Base-by-base conservation (phyloP, 345 rosid species). In the Excoecaria cochinchinensis region DNA sequence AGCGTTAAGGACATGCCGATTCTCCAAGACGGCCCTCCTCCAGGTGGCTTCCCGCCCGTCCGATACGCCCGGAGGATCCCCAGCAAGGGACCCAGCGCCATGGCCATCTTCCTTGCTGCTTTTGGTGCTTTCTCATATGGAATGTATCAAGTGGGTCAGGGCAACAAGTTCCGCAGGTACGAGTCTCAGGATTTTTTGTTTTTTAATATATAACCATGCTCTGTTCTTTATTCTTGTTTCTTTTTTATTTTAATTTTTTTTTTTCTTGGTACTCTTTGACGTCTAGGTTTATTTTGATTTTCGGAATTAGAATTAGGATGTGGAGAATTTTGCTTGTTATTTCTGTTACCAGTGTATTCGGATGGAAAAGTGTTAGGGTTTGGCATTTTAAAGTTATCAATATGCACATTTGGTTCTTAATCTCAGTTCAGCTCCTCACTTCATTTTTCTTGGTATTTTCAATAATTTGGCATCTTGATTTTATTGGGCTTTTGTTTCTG, bases 21-120 rank as follows among this genome's bases (percentile, higher is more conserved):
- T 70, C 89, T 95, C 65, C 99, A 95, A 69, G 99, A 95, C 79
- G 99, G 99, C 44, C 99, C 99, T 14, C 99, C 99, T 36, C 98
- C 99, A 50, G 98, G 99, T 36, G 99, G 99, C 53, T 95, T 95
- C 67, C 81, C 94, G 4, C 97, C 99, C 24, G 91, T 93, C 38
- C 86, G 99, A 17, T 93, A 83, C 78, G 98, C 99, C 72, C 95
- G 99, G 44, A 90, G 99, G 81, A 95, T 95, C 78, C 97, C 99
- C 25, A 95, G 72, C 78, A 87, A 87, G 76, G 99, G 99, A 4
- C 99, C 99, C 40, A 95, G 99, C 71, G 97, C 98, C 39, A 74
- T 89, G 81, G 99, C 99, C 55, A 91, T 95, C 47, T 93, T 95
- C 70, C 89, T 95, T 42, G 78, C 94, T 11, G 80, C 94, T 46